phyloP scores from a whole-genome alignment of 1,284 basidiomycete species.

The Fomes fomentarius region DNA sequence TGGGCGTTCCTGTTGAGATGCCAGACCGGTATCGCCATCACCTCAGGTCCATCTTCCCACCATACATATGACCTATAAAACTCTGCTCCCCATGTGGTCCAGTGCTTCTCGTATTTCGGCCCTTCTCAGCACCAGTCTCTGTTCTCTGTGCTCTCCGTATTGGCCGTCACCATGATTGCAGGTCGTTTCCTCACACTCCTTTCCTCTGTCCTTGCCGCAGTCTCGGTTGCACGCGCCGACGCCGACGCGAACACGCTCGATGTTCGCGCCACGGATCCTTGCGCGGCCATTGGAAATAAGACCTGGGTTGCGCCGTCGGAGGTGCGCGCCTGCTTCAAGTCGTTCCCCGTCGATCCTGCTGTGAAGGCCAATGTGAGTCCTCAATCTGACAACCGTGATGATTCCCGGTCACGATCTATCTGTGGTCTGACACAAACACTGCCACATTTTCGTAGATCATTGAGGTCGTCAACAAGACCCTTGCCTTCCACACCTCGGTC shows the following conservation, averaged over 20 bases:
- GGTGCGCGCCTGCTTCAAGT: constrained; percentile 52
- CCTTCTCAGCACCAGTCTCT: neutral
- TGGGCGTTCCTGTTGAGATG: no score
- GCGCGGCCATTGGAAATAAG: constrained; percentile 51
- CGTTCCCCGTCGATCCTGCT: constrained; percentile 45
- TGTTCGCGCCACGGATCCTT: constrained; percentile 42
- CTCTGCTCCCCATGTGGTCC: neutral
- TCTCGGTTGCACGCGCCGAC: constrained; percentile 10
- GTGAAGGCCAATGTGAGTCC: constrained; percentile 50
- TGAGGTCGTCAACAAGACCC: constrained; percentile 59
- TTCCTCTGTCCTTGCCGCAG: constrained; percentile 11
- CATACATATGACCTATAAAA: neutral
- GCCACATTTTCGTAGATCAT: constrained; percentile 40
- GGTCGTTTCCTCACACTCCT: constrained; percentile 18
- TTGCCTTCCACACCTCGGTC: constrained; percentile 62
- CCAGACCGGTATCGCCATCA: no score
- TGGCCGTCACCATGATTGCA: constrained; percentile 15
- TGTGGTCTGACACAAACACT: constrained; percentile 7
- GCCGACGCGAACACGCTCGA: constrained; percentile 2
- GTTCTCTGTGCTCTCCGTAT: neutral
- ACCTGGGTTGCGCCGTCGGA: constrained; percentile 56
- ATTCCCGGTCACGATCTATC: neutral
- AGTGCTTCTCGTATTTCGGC: neutral
- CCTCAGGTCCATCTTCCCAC: neutral
- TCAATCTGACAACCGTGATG: neutral